Percentiles rank a stretch among this genome's conserved stretches.
Conservation (phyloP, 768 basidiomycete genomes). For the Piloderma croceum region DNA sequence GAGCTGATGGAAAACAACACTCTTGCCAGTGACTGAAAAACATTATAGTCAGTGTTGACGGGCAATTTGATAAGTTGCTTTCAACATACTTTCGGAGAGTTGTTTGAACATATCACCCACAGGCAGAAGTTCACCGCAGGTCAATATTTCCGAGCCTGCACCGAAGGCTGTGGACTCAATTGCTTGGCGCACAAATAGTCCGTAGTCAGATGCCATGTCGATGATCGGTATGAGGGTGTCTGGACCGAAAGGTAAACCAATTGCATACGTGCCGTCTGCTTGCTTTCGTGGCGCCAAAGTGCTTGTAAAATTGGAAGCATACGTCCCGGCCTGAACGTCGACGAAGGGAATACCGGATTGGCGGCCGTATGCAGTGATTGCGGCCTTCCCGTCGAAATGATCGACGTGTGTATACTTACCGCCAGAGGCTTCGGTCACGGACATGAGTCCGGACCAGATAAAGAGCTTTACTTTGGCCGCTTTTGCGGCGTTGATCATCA, state of each 20-base stretch:
- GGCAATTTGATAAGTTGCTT: too few relatives aligned
- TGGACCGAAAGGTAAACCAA: constrained; percentile 10
- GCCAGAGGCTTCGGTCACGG: constrained; percentile 3
- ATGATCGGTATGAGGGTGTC: constrained; percentile 9
- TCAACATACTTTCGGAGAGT: too few relatives aligned
- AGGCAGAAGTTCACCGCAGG: constrained; percentile 7
- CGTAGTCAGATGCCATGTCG: constrained; percentile 11
- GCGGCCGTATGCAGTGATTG: constrained; percentile 7
- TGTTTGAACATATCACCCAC: constrained; percentile 6
- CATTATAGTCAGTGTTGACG: too few relatives aligned
- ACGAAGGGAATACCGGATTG: constrained; percentile 7
- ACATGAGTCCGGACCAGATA: constrained; percentile 12
- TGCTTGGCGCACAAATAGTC: constrained; percentile 8
- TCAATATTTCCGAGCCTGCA: constrained; percentile 7
- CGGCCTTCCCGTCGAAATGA: constrained; percentile 12
- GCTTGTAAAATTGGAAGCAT: constrained; percentile 8
- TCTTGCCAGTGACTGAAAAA: too few relatives aligned
- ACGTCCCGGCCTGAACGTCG: constrained; percentile 10
- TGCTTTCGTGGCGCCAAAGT: constrained; percentile 2
- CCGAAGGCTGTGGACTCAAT: constrained; percentile 11
- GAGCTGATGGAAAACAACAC: too few relatives aligned
- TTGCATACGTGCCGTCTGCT: constrained; percentile 5
- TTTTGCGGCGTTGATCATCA: constrained; percentile 6
- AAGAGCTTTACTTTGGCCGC: constrained; percentile 1
- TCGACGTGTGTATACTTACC: constrained; percentile 12